Conservation (phyloP, 164 flowering plant genomes). For the Litsea cubeba region DNA sequence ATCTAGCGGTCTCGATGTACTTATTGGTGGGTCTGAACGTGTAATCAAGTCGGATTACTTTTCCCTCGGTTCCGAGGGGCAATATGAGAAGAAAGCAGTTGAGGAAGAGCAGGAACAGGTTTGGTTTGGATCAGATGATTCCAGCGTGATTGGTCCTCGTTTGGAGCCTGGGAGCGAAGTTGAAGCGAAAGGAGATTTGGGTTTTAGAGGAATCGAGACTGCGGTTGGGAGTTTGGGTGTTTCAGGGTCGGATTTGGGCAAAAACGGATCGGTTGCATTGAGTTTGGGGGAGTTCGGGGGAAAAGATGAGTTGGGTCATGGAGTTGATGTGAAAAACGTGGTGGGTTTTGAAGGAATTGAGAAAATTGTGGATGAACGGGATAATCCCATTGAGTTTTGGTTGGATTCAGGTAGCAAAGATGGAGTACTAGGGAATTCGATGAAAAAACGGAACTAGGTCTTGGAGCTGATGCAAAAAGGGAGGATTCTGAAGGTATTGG, state of each 20-base stretch:
- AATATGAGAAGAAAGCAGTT: constrained; percentile 15
- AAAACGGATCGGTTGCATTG: not conserved
- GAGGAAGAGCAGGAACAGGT: constrained; percentile 30
- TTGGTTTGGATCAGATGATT: not conserved
- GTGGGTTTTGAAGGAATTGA: constrained; percentile 23
- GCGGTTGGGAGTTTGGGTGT: not conserved
- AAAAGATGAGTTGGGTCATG: not conserved
- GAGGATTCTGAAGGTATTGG: constrained; percentile 18
- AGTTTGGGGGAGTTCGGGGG: not conserved
- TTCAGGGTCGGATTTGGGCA: not conserved
- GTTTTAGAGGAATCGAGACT: not conserved
- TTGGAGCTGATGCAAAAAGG: constrained; percentile 18
- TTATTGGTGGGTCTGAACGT: constrained; percentile 36
- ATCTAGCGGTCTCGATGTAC: constrained; percentile 22
- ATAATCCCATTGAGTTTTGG: constrained; percentile 41
- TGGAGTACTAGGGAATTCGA: constrained; percentile 25
- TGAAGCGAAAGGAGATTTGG: not conserved
- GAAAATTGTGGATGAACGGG: constrained; percentile 6
- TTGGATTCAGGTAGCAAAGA: constrained; percentile 46
- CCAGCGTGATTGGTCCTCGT: not conserved
- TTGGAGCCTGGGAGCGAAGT: not conserved
- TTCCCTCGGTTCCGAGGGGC: constrained; percentile 34
- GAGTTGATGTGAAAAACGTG: not conserved
- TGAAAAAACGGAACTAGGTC: constrained; percentile 25
- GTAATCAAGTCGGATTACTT: constrained; percentile 58